A percentile compares a stretch with the other conserved stretches of the same genome.
Conservation (phyloP, 371 early-diverging fungal species). For the Neoconidiobolus thromboides region DNA sequence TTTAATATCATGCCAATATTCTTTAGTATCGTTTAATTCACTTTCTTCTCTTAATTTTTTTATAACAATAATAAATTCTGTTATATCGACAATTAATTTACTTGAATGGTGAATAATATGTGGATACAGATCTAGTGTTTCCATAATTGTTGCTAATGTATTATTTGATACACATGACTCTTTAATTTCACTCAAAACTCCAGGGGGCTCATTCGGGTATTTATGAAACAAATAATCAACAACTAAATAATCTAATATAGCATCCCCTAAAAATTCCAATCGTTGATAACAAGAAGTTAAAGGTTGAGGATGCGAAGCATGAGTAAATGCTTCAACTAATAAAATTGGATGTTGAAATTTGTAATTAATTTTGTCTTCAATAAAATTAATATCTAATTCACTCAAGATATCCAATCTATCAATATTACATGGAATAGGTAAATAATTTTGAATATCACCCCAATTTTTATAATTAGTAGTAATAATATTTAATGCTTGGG, state of each 20-base stretch:
- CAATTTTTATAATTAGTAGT: slow-evolving; percentile 23
- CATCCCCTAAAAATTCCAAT: slow-evolving; percentile 89
- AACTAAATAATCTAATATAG: slow-evolving; percentile 65
- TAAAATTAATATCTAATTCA: slow-evolving; percentile 1
- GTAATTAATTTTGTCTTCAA: slow-evolving; percentile 43
- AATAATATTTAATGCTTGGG: slow-evolving; percentile 30
- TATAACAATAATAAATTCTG: slow-evolving; percentile 19
- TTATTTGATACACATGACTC: slow-evolving; percentile 76
- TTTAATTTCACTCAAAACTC: slow-evolving; percentile 50
- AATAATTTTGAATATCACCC: not conserved
- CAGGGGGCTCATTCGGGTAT: slow-evolving; percentile 35
- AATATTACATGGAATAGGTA: not conserved
- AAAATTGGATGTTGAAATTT: slow-evolving; percentile 39
- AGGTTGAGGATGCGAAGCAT: slow-evolving; percentile 42
- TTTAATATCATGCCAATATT: slow-evolving; percentile 45
- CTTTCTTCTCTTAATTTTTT: slow-evolving; percentile 16
- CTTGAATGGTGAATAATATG: slow-evolving; percentile 44
- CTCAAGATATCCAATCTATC: not conserved
- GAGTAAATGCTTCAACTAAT: slow-evolving; percentile 69
- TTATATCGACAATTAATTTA: slow-evolving; percentile 24
- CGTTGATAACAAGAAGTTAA: slow-evolving; percentile 64
- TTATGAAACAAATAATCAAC: slow-evolving; percentile 46
- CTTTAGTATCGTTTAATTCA: slow-evolving; percentile 18
- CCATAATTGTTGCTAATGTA: slow-evolving; percentile 53
- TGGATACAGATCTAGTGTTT: slow-evolving; percentile 32